A percentile compares a stretch with the other conserved stretches of the same genome.
These are phyloP conservation scores for Streptanthus diversifolius DNA, from an alignment of 345 rosid genomes.

Conservation along the genomic window DNA sequence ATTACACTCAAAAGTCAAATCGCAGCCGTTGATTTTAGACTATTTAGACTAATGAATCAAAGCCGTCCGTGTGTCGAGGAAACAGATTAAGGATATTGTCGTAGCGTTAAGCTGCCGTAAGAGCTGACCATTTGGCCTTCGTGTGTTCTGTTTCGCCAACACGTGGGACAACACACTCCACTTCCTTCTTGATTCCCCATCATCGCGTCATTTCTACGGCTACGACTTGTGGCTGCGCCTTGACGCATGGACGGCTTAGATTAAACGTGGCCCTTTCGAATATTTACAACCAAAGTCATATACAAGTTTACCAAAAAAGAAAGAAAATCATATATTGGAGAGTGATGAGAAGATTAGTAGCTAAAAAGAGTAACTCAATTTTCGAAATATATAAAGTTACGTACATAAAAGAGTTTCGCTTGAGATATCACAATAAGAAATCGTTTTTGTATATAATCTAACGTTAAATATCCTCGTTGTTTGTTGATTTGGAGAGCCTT, in stretches of 20 bases:
- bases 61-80: conserved; percentile 26
- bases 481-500: not conserved
- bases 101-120: conserved; percentile 39
- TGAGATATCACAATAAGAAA: not conserved
- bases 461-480: not conserved
- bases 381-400: not conserved
- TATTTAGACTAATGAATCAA: not conserved
- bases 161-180: conserved; percentile 37
- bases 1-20: conserved; percentile 21
- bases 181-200: conserved; percentile 23
- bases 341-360: not conserved
- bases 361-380: not conserved
- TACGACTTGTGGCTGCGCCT: conserved; percentile 20
- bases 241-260: conserved; percentile 28
- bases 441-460: too few relatives aligned
- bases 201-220: conserved; percentile 35
- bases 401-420: not conserved
- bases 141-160: conserved; percentile 33
- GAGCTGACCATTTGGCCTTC: conserved; percentile 32
- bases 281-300: not conserved
- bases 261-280: conserved; percentile 11
- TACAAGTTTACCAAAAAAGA: too few relatives aligned
- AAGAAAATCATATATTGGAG: too few relatives aligned
- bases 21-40: conserved; percentile 7
- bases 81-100: conserved; percentile 28